Percentiles rank a stretch among this genome's conserved stretches.
phyloP scores from a whole-genome alignment of 306 rosid species.

The Ormosia semicastrata region DNA sequence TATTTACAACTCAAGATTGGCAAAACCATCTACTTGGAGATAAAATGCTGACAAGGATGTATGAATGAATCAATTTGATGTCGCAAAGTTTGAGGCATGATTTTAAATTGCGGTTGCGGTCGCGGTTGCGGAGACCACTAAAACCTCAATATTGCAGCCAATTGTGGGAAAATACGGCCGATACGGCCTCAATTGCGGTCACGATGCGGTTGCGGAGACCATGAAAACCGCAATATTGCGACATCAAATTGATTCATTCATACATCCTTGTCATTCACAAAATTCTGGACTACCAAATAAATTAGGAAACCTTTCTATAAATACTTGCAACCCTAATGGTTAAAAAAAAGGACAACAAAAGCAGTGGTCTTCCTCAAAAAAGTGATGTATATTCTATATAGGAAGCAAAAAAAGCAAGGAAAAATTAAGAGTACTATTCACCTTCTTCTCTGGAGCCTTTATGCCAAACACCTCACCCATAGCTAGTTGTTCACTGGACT shows the following conservation, averaged over 20 bases:
- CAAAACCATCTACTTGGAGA: background rate
- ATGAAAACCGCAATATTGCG: too few species aligned
- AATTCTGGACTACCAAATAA: background rate
- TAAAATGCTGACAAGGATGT: background rate
- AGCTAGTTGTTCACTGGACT: slow-evolving; percentile 82
- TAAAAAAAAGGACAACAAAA: background rate
- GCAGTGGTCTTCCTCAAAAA: background rate
- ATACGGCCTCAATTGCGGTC: too few species aligned
- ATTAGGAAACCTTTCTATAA: background rate
- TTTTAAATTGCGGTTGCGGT: too few species aligned
- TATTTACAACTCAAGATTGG: background rate
- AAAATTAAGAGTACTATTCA: slow-evolving; percentile 38
- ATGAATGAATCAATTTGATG: slow-evolving; percentile 13
- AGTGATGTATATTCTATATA: background rate
- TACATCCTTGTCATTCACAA: too few species aligned
- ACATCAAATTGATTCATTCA: too few species aligned
- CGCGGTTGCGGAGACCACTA: too few species aligned
- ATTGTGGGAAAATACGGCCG: too few species aligned
- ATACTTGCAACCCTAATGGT: background rate
- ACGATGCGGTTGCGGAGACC: too few species aligned
- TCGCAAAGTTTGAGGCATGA: background rate
- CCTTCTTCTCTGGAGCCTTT: slow-evolving; percentile 86
- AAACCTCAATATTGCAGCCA: too few species aligned
- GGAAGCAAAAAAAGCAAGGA: background rate
- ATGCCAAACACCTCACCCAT: slow-evolving; percentile 99